Evolutionary conservation across 768 basidiomycete genomes (phyloP).

Genomic region (Boletus rubescentipes): DNA sequence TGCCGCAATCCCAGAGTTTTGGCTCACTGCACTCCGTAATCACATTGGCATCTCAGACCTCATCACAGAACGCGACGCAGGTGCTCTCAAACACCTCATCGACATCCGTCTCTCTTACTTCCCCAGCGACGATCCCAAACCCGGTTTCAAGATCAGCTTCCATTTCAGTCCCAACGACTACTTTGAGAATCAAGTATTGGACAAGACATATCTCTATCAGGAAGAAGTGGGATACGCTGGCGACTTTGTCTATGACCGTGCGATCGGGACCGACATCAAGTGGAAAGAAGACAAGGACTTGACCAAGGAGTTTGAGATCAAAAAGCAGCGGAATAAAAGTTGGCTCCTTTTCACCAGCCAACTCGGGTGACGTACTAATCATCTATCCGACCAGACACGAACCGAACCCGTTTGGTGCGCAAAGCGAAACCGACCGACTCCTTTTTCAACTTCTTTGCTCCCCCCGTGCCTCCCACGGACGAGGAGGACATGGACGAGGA

Average conservation of each 20-base stretch:
- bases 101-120: slow-evolving; percentile 85
- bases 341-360: neutral
- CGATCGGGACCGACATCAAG: slow-evolving; percentile 87
- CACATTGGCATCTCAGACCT: slow-evolving; percentile 82
- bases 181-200: slow-evolving; percentile 81
- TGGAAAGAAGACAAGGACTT: slow-evolving; percentile 99
- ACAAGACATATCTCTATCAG: slow-evolving; percentile 94
- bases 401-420: slow-evolving; percentile 77
- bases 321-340: slow-evolving; percentile 99
- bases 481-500: slow-evolving; percentile 78
- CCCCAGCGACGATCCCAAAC: slow-evolving; percentile 57
- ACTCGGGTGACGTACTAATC: neutral
- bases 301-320: slow-evolving; percentile 96
- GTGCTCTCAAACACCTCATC: slow-evolving; percentile 75
- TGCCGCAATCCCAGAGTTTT: slow-evolving; percentile 84
- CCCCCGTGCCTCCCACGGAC: slow-evolving; percentile 70
- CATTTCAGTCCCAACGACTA: slow-evolving; percentile 79
- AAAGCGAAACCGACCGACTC: slow-evolving; percentile 91
- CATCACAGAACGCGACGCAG: slow-evolving; percentile 91
- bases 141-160: slow-evolving; percentile 92
- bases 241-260: slow-evolving; percentile 95
- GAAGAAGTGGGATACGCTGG: slow-evolving; percentile 93
- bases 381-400: slow-evolving; percentile 55
- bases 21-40: slow-evolving; percentile 95
- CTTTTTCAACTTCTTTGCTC: slow-evolving; percentile 98